Evolutionary conservation across 148 eudicot species (phyloP), one percentile per base, ranked within the genome.

Genomic region (Pouteria glomerata): DNA sequence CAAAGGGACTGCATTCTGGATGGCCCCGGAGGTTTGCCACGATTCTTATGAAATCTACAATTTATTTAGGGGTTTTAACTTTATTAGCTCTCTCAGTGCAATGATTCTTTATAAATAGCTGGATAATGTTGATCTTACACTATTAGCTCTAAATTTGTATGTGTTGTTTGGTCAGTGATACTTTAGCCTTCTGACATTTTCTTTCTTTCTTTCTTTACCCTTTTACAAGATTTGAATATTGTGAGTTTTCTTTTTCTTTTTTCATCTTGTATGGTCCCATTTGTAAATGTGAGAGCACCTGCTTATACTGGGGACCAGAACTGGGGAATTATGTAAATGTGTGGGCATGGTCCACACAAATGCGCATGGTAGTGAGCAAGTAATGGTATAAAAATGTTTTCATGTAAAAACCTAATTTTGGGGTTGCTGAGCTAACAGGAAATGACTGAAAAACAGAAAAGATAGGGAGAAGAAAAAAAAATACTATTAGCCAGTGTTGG

Each of bases 1-100:
- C 89, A 90, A 88, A 82, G 98, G 98, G 66, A 88, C 98, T 68
- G 78, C 86, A n/a, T 87, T 82, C 68, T 93, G 98, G 98, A 93
- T 93, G 98, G 92, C 92, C 21, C 92, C 92, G 21, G 92, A 88
- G 92, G 92, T 88, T 77, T 72, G 85, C 37, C 53, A 58, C 47
- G 73, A 44, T n/a, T 75, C 58, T 69, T 33, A 56, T 51, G 63
- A 44, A 51, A 12, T 63, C 37, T 57, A 15, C 51, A 19, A 7
- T 29, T 57, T 41, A 18, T 57, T 24, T 27, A 21, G 13, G 27
- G 45, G 2, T 10, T 70, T 57, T 57, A 70, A 24, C 35, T 57
- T 3, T 39, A 24, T 63, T 65, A 65, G 19, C 19, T 65, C 53
- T 63, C n/a, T n/a, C n/a, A n/a, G n/a, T n/a, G n/a, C n/a, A n/a